Conservation (phyloP, 768 basidiomycete species). For the Leucosporidium scottii region DNA sequence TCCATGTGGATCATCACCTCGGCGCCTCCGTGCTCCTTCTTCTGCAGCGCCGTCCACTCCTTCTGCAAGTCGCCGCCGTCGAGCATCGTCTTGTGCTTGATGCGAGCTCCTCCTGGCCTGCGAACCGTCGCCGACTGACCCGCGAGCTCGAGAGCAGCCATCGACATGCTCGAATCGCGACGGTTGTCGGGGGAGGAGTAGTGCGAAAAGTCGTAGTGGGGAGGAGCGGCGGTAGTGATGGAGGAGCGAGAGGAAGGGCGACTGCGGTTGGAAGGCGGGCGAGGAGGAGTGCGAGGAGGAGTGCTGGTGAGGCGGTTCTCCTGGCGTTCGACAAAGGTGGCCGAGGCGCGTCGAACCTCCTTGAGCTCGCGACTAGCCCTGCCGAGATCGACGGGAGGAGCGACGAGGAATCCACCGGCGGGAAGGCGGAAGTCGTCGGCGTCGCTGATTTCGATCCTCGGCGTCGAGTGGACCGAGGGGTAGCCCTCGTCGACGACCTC, state of each 20-base stretch:
- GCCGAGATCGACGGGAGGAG: not conserved
- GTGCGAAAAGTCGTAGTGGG: conserved; percentile 1
- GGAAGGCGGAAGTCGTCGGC: not conserved
- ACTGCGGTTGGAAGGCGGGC: not conserved
- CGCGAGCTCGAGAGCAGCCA: conserved; percentile 25
- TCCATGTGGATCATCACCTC: conserved; percentile 19
- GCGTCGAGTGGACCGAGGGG: conserved; percentile 3
- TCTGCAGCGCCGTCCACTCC: conserved; percentile 23
- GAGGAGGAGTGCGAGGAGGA: not conserved
- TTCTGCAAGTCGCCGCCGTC: conserved; percentile 45
- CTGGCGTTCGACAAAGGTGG: conserved; percentile 11
- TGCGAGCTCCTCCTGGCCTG: conserved; percentile 7
- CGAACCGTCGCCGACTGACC: conserved; percentile 16
- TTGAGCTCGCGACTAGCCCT: conserved; percentile 18
- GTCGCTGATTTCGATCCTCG: conserved; percentile 23
- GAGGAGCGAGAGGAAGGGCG: not conserved
- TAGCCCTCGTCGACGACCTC: not conserved
- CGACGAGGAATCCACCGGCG: conserved; percentile 14
- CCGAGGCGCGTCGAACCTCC: conserved; percentile 10
- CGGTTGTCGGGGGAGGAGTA: not conserved
- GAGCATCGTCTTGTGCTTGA: conserved; percentile 20
- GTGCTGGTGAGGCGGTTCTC: not conserved
- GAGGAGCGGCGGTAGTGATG: not conserved
- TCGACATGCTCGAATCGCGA: conserved; percentile 25
- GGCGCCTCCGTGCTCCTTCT: not conserved